Evolutionary conservation across 2,329 filamentous ascomycete species (phyloP).

Genomic region (Rutstroemia sp.): DNA sequence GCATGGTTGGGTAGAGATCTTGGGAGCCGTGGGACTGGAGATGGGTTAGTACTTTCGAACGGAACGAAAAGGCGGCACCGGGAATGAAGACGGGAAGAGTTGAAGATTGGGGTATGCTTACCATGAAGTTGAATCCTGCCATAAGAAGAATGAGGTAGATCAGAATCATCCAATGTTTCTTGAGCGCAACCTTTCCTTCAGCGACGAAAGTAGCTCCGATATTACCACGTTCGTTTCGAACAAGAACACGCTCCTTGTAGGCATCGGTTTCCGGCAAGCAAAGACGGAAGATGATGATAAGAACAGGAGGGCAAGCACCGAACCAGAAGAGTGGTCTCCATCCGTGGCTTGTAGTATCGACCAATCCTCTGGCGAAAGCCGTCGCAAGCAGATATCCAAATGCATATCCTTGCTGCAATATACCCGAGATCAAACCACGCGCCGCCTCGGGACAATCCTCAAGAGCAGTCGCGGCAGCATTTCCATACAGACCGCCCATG

Average conservation of each 20-base stretch:
- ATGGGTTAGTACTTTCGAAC: background rate
- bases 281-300: conserved; percentile 75
- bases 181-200: conserved; percentile 73
- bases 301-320: conserved; percentile 68
- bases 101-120: conserved; percentile 43
- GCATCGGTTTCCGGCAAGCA: conserved; percentile 72
- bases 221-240: conserved; percentile 53
- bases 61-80: background rate
- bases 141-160: conserved; percentile 79
- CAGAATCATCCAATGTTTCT: conserved; percentile 72
- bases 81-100: conserved; percentile 21
- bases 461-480: conserved; percentile 70
- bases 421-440: conserved; percentile 73
- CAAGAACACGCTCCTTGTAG: conserved; percentile 58
- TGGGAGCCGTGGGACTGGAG: conserved; percentile 31
- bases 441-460: conserved; percentile 46
- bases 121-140: conserved; percentile 91
- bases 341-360: conserved; percentile 68
- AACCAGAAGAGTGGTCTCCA: conserved; percentile 92
- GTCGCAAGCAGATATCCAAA: conserved; percentile 75
- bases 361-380: conserved; percentile 56
- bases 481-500: conserved; percentile 77
- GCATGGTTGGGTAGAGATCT: conserved; percentile 54
- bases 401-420: conserved; percentile 75
- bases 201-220: conserved; percentile 61